A percentile compares a stretch with the other conserved stretches of the same genome.
Evolutionary conservation across 2,329 filamentous ascomycete genomes (phyloP).

Genomic region (Botrytis porri): DNA sequence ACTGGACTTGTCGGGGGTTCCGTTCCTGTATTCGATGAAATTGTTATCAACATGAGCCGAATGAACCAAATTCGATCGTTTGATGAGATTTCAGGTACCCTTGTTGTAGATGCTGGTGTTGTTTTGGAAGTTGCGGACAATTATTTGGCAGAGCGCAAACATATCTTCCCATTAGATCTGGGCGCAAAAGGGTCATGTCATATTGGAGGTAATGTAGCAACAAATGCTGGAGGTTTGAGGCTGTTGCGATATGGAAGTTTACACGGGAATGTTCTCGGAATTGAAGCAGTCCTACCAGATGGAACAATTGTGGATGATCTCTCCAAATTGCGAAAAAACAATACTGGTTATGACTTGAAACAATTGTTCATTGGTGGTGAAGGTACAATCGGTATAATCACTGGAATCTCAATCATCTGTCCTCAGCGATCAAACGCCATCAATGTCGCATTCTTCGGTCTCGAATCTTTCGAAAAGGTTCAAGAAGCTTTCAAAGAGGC

Average conservation of each 20-base stretch:
- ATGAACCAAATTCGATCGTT: constrained; percentile 93
- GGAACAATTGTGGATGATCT: constrained; percentile 91
- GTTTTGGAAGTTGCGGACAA: constrained; percentile 88
- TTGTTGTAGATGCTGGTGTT: constrained; percentile 87
- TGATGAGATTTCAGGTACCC: constrained; percentile 85
- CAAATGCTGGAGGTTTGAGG: constrained; percentile 89
- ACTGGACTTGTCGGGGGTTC: constrained; percentile 94
- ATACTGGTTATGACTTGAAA: constrained; percentile 96
- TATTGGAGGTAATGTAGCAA: constrained; percentile 91
- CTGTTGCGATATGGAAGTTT: constrained; percentile 90
- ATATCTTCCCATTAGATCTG: constrained; percentile 96
- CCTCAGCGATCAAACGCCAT: constrained; percentile 83
- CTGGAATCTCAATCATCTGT: constrained; percentile 83
- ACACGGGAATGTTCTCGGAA: constrained; percentile 86
- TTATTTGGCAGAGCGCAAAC: constrained; percentile 74
- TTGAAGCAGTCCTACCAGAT: constrained; percentile 91
- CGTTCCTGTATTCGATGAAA: constrained; percentile 97
- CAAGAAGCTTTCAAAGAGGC: constrained; percentile 84
- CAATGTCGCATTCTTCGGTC: constrained; percentile 91
- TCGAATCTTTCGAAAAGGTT: constrained; percentile 86
- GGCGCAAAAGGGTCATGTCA: constrained; percentile 97
- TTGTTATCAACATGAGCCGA: constrained; percentile 83
- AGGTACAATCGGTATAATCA: constrained; percentile 92
- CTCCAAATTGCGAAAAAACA: constrained; percentile 89
- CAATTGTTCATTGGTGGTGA: constrained; percentile 95